phyloP scores from a whole-genome alignment of 2,329 filamentous ascomycete genomes.

The Passalora sequoiae region DNA sequence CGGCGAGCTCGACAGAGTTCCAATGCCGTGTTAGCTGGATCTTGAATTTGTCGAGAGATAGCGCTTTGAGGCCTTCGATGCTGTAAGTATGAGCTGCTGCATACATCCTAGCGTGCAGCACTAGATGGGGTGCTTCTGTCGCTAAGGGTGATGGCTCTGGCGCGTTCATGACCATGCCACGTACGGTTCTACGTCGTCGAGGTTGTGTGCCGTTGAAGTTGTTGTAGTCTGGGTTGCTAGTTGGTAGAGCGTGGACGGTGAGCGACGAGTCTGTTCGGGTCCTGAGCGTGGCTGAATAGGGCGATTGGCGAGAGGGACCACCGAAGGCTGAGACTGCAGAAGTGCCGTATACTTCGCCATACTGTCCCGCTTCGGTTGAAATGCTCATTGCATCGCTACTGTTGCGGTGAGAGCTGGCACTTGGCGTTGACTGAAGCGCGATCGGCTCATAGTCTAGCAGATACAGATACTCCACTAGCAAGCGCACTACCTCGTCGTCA shows the following conservation, averaged over 20 bases:
- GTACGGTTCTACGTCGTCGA: constrained; percentile 9
- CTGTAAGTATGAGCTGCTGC: constrained; percentile 24
- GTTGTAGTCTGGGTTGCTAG: constrained; percentile 9
- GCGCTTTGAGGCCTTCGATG: constrained; percentile 22
- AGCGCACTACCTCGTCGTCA: constrained; percentile 24
- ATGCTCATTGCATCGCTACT: constrained; percentile 21
- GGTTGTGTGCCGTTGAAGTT: constrained; percentile 9
- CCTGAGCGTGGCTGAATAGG: constrained; percentile 12
- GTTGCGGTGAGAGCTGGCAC: constrained; percentile 8
- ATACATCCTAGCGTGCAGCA: constrained; percentile 27
- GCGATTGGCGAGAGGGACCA: constrained; percentile 13
- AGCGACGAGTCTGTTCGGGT: constrained; percentile 17
- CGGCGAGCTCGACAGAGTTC: constrained; percentile 28
- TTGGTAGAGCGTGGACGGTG: constrained; percentile 23
- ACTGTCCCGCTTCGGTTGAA: constrained; percentile 20
- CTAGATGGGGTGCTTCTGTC: constrained; percentile 17
- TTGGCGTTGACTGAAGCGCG: constrained; percentile 4
- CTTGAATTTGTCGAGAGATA: constrained; percentile 27
- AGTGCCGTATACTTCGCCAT: constrained; percentile 25
- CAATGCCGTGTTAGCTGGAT: constrained; percentile 23
- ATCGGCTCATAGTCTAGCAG: constrained; percentile 25
- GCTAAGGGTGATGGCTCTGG: constrained; percentile 24
- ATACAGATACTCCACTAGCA: constrained; percentile 27
- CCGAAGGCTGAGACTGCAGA: constrained; percentile 26
- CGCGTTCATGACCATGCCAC: constrained; percentile 14